A percentile compares a stretch with the other conserved stretches of the same genome.
Conservation (phyloP, 75 land plant genomes). For the Picea sitchensis region DNA sequence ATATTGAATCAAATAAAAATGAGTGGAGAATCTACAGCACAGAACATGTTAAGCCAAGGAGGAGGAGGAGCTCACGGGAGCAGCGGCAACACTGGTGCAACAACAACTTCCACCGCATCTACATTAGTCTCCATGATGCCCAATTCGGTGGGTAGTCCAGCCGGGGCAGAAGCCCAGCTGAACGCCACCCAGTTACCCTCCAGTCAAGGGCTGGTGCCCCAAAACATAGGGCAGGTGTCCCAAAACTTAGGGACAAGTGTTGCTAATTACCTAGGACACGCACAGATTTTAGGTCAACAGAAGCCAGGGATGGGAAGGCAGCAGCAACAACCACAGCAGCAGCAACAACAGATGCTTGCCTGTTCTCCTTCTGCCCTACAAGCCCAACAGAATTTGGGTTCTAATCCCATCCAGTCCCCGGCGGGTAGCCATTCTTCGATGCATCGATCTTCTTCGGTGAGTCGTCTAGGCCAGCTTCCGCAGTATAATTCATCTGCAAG, state of each 20-base stretch:
- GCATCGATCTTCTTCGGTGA: slow-evolving; percentile 1
- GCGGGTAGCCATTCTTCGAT: background rate
- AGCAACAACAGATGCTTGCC: slow-evolving; percentile 8
- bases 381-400: slow-evolving; percentile 1
- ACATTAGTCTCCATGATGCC: background rate
- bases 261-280: background rate
- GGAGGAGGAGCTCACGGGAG: background rate
- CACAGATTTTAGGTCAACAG: background rate
- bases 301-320: background rate
- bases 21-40: slow-evolving; percentile 2
- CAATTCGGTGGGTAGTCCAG: slow-evolving; percentile 9
- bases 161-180: background rate
- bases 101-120: background rate
- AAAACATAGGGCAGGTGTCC: background rate
- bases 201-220: slow-evolving; percentile 1
- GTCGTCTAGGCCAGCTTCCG: background rate
- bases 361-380: background rate
- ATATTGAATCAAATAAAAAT: background rate
- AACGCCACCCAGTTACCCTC: background rate
- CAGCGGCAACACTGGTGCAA: too few species aligned
- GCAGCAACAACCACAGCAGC: slow-evolving; percentile 4
- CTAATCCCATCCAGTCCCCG: slow-evolving; percentile 2
- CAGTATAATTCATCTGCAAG: background rate
- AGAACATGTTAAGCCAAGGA: slow-evolving; percentile 5
- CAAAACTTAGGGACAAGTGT: background rate